These are phyloP conservation scores for Pharnaceum exiguum DNA, from an alignment of 148 eudicot species.

Conservation along the genomic window DNA sequence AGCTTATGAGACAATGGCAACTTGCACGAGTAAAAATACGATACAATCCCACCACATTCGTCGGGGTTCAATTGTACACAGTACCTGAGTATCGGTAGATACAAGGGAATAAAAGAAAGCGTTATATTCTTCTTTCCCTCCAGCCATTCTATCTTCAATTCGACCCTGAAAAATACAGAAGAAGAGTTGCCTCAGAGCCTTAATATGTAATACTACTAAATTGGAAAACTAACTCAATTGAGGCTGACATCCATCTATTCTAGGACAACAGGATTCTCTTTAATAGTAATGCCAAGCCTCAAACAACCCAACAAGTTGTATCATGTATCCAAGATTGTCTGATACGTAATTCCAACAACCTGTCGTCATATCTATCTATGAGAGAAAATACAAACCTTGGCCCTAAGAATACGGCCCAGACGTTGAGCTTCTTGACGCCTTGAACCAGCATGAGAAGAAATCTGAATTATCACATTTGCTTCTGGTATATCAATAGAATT, in stretches of 20 bases:
- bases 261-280: background rate
- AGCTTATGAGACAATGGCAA: background rate
- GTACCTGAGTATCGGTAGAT: constrained; percentile 96
- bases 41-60: background rate
- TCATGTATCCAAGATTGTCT: too few relatives aligned
- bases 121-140: constrained; percentile 98
- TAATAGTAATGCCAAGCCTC: too few relatives aligned
- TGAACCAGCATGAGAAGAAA: constrained; percentile 99
- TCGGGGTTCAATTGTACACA: background rate
- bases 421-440: constrained; percentile 99
- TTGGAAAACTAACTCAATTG: background rate
- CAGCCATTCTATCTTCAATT: constrained; percentile 88
- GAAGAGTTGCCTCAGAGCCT: background rate
- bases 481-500: constrained; percentile 74
- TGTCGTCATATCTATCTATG: too few relatives aligned
- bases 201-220: background rate
- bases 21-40: background rate
- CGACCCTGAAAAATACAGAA: constrained; percentile 56
- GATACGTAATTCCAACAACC: too few relatives aligned
- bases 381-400: constrained; percentile 52
- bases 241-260: background rate
- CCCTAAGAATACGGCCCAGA: constrained; percentile 99
- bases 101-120: constrained; percentile 98
- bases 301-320: background rate
- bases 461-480: constrained; percentile 90